Conservation (phyloP, 2,329 filamentous ascomycete species). For the Zymoseptoria pseudotritici region DNA sequence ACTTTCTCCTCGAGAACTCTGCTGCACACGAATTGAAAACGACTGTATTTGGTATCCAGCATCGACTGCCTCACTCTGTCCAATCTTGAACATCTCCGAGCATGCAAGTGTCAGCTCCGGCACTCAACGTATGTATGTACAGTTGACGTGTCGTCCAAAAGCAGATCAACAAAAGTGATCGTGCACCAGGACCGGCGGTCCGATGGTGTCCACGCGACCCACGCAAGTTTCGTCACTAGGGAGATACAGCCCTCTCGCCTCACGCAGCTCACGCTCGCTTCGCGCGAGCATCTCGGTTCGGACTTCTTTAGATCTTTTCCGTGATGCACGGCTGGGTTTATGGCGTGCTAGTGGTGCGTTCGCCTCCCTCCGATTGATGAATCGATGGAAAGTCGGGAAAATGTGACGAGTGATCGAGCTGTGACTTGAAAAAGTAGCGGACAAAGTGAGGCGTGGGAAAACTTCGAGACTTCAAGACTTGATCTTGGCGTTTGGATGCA, state of each 20-base stretch:
- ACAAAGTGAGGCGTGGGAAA: neutral
- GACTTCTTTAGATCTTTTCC: neutral
- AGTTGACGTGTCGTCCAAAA: neutral
- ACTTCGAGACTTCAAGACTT: neutral
- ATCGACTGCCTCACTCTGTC: neutral
- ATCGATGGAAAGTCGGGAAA: neutral
- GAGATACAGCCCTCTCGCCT: no score
- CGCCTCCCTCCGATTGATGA: neutral
- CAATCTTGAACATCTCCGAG: neutral
- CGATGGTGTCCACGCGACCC: neutral
- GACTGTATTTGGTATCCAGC: neutral
- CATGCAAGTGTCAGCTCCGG: no score
- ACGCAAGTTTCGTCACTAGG: neutral
- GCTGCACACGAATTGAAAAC: neutral
- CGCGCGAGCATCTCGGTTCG: neutral
- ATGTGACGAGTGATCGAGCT: neutral
- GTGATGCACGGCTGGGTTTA: neutral
- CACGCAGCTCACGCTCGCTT: neutral
- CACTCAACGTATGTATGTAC: neutral
- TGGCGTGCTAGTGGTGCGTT: neutral
- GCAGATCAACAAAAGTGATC: neutral
- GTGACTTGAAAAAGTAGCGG: neutral
- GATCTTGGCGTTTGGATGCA: neutral
- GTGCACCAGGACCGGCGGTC: neutral
- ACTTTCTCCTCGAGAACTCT: neutral